Base-by-base conservation (phyloP, 495 filamentous ascomycete genomes). In the Recurvomyces mirabilis region DNA sequence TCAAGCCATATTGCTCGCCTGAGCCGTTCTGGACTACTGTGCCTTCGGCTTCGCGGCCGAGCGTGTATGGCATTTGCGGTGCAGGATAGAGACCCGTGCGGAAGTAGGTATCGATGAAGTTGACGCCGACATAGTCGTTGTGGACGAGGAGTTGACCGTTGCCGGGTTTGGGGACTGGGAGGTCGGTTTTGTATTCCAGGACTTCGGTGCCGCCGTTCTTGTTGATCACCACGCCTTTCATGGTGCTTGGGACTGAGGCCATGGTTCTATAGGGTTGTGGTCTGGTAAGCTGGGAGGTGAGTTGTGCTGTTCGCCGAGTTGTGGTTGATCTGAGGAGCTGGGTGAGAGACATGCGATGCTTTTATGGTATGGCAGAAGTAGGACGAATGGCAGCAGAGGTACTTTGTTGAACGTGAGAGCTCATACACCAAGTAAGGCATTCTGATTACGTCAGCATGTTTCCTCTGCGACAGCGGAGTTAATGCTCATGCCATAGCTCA, bases 101-200 rank as follows among this genome's bases (percentile, higher is more conserved):
- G 77, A 88, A 93, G 64, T 96, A 79, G 73, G 71, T 84, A 56
- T 84, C 81, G 60, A 95, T 94, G 65, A 78, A 96, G 63, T 96
- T 94, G 41, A 96, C 68, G 14, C 89, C 89, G 33, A 84, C 73
- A 55, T 76, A 82, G 43, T 84, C 76, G 59, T 95, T 95, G 63
- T 84, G 83, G 35, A 96, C 75, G 2, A 96, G 72, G 22, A 95
- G 48, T 46, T 95, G 70, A 37, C 50, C 81, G 31, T 81, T 75
- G 39, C 75, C 63, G 22, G 79, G 77, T 19, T 68, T 65, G 0
- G 89, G 87, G 9, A 94, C 78, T 17, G 86, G 86, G 4, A 87
- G 58, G 53, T 87, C 75, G 36, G 78, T 77, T 57, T 70, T 79
- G 63, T 82, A 77, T 52, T 87, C 63, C 17, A 95, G 68, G 23